Evolutionary conservation across 2,329 filamentous ascomycete species (phyloP), one percentile per base, ranked within the genome.

Genomic region (Cadophora sp.): DNA sequence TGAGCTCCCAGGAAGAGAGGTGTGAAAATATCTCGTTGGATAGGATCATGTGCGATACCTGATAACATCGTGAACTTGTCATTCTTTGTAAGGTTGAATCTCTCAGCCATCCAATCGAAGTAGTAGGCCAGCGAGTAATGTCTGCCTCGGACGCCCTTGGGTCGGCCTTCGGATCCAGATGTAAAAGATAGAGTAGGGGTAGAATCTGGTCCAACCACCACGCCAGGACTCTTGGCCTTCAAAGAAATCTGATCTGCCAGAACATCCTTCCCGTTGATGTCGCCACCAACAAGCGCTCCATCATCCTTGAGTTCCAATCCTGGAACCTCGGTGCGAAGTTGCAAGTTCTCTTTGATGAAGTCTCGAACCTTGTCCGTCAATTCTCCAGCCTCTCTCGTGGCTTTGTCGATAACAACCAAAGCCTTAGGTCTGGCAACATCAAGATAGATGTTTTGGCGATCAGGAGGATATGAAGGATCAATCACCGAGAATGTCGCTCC

Each of bases 61-160:
- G 87, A 91, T 8, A 97, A 84, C 83, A 94, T 90, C 3, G 94
- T 93, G 77, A 97, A 97, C 71, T 86, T 87, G 77, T 90, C 90
- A 51, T 92, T 85, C 9, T 89, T 84, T 0, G 88, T 90, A 59
- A 97, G 84, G 60, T 88, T 84, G 79, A 98, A 98, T 1, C 84
- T 88, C 80, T 96, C 82, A 0, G 93, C 89, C 95, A 98, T 98
- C 94, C 94, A 98, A 24, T 90, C 89, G 77, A 95, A 97, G 81
- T 97, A 98, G 75, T 91, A 90, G 1, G 93, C 87, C 69, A 98
- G 83, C 62, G 89, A 92, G 81, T 91, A 98, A 80, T 98, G 95
- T 16, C 95, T 87, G 0, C 95, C 94, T 66, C 89, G 86, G 14
- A 98, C 95, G 73, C 93, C 93, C 83, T 97, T 97, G 40, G 93